Percentiles rank a stretch among this genome's conserved stretches.
phyloP scores from a whole-genome alignment of 2,329 filamentous ascomycete species.

The Rutstroemia sp. region DNA sequence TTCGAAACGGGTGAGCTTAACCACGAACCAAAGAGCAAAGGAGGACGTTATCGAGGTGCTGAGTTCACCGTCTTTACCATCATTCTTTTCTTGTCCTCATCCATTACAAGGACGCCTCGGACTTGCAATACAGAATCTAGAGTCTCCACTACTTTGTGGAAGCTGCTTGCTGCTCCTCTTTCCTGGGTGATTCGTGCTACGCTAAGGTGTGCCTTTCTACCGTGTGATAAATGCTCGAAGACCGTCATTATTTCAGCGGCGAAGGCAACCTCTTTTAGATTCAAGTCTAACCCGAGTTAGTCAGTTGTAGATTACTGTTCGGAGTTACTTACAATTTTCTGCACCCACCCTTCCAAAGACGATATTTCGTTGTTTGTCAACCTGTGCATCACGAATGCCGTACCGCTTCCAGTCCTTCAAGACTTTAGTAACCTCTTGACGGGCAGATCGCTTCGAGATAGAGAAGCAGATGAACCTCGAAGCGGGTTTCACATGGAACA shows the following conservation, averaged over 20 bases:
- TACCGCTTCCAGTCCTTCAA: slow-evolving; percentile 53
- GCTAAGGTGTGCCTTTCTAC: slow-evolving; percentile 66
- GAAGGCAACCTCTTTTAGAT: slow-evolving; percentile 82
- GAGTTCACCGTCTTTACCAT: slow-evolving; percentile 58
- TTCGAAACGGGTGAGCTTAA: neutral
- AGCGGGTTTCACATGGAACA: slow-evolving; percentile 85
- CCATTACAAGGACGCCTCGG: slow-evolving; percentile 60
- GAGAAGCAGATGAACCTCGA: slow-evolving; percentile 68
- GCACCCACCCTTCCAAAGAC: slow-evolving; percentile 72
- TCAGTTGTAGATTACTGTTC: neutral
- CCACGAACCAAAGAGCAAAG: neutral
- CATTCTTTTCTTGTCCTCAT: slow-evolving; percentile 59
- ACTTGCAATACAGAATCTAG: slow-evolving; percentile 61
- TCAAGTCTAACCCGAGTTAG: slow-evolving; percentile 49
- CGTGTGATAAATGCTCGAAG: slow-evolving; percentile 50
- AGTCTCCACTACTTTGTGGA: slow-evolving; percentile 74
- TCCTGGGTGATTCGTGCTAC: slow-evolving; percentile 85
- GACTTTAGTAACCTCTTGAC: slow-evolving; percentile 68
- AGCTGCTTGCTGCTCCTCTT: slow-evolving; percentile 83
- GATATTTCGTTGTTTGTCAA: slow-evolving; percentile 72
- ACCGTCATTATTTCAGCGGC: slow-evolving; percentile 83
- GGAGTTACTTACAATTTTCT: slow-evolving; percentile 62
- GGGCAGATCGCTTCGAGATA: slow-evolving; percentile 62
- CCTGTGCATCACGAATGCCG: slow-evolving; percentile 71
- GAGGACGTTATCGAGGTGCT: slow-evolving; percentile 1